Conservation (phyloP, 169 alveolate genomes). For the Plasmodium gaboni region DNA sequence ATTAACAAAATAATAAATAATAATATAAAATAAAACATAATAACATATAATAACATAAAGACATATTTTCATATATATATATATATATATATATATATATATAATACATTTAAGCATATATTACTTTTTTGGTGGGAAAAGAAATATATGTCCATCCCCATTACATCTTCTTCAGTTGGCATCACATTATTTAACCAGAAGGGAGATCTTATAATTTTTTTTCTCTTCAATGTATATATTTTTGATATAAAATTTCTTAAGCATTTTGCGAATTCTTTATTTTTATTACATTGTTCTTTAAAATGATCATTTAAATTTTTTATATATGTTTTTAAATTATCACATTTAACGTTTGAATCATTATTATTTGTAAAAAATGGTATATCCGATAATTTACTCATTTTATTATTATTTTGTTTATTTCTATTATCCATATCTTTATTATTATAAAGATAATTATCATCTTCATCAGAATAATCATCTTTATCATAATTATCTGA, state of each 20-base stretch:
- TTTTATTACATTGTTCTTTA: conserved; percentile 43
- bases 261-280: conserved; percentile 18
- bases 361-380: conserved; percentile 1
- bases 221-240: conserved; percentile 22
- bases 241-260: conserved; percentile 12
- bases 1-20: too few species aligned
- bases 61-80: too few species aligned
- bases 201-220: conserved; percentile 15
- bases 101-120: neutral
- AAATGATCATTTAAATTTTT: conserved; percentile 51
- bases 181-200: conserved; percentile 35
- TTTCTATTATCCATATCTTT: conserved; percentile 16
- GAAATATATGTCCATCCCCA: conserved; percentile 26
- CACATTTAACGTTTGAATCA: conserved; percentile 12
- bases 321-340: conserved; percentile 28
- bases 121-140: conserved; percentile 32
- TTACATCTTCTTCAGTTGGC: conserved; percentile 53
- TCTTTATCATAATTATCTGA: neutral
- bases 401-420: neutral
- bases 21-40: too few species aligned
- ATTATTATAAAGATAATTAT: neutral
- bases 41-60: too few species aligned
- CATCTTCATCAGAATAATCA: conserved; percentile 4
- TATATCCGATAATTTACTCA: neutral
- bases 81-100: too few species aligned